Conservation (phyloP, 75 land plant genomes). For the Gnetum montanum region DNA sequence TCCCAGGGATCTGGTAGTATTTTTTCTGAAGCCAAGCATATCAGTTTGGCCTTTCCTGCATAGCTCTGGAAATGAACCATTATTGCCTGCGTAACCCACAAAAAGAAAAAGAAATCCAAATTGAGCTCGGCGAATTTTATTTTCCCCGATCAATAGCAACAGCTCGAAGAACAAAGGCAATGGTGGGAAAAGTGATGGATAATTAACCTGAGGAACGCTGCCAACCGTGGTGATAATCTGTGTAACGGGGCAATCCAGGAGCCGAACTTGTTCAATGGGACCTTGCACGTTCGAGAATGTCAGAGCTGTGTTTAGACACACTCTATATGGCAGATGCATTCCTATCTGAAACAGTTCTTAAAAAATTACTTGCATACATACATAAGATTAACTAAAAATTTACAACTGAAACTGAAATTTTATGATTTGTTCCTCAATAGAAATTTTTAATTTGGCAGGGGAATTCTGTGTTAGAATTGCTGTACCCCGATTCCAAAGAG, state of each 20-base stretch:
- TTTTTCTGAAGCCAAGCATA: neutral
- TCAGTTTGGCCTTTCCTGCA: slow-evolving; percentile 3
- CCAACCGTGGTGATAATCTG: slow-evolving; percentile 47
- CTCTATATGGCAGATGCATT: slow-evolving; percentile 18
- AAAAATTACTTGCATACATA: neutral
- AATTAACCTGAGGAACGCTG: slow-evolving; percentile 66
- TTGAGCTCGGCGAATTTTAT: neutral
- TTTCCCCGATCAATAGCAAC: neutral
- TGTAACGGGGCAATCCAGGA: slow-evolving; percentile 44
- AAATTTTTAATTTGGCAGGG: too few species aligned
- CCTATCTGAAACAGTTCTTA: too few species aligned
- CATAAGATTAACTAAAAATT: too few species aligned
- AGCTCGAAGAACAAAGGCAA: neutral
- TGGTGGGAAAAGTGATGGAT: neutral
- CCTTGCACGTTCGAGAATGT: slow-evolving; percentile 66
- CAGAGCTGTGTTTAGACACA: slow-evolving; percentile 41
- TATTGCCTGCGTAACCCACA: neutral
- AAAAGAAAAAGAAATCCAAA: neutral
- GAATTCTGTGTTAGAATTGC: too few species aligned
- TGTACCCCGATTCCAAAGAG: slow-evolving; percentile 40
- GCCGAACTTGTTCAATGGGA: slow-evolving; percentile 51
- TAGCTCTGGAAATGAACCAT: slow-evolving; percentile 5
- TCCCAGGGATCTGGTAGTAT: neutral
- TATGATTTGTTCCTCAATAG: too few species aligned
- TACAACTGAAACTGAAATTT: too few species aligned